These are phyloP conservation scores for Carex arenaria DNA, from an alignment of 202 grass and related monocot genomes.

Conservation along the genomic window DNA sequence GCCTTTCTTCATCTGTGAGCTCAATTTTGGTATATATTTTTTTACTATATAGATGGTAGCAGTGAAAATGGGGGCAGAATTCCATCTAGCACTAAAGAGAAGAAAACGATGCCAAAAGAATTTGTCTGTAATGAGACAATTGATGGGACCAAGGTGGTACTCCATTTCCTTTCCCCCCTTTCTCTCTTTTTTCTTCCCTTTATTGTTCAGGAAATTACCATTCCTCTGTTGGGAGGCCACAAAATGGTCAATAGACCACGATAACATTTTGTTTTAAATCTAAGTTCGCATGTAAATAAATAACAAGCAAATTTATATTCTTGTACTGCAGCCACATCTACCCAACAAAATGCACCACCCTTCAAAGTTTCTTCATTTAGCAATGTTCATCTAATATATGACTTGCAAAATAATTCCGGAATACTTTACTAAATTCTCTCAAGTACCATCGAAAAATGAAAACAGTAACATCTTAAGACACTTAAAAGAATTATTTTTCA, in stretches of 20 bases:
- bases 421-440: neutral
- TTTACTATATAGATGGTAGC: conserved; percentile 6
- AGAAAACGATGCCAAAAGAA: conserved; percentile 31
- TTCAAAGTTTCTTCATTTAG: neutral
- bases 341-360: neutral
- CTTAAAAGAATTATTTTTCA: neutral
- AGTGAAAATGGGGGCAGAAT: conserved; percentile 9
- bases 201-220: neutral
- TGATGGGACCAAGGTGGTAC: conserved; percentile 52
- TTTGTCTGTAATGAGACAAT: conserved; percentile 47
- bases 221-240: neutral
- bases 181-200: neutral
- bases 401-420: neutral
- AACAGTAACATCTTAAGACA: neutral
- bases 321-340: neutral
- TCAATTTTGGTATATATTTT: neutral
- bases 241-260: neutral
- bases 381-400: neutral
- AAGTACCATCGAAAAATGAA: neutral
- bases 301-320: neutral
- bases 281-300: neutral
- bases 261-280: conserved; percentile 1
- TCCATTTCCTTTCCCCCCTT: neutral
- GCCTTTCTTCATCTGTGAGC: neutral
- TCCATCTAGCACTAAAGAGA: neutral